Conservation (phyloP, 2,329 filamentous ascomycete genomes). For the Colletotrichum sp. region DNA sequence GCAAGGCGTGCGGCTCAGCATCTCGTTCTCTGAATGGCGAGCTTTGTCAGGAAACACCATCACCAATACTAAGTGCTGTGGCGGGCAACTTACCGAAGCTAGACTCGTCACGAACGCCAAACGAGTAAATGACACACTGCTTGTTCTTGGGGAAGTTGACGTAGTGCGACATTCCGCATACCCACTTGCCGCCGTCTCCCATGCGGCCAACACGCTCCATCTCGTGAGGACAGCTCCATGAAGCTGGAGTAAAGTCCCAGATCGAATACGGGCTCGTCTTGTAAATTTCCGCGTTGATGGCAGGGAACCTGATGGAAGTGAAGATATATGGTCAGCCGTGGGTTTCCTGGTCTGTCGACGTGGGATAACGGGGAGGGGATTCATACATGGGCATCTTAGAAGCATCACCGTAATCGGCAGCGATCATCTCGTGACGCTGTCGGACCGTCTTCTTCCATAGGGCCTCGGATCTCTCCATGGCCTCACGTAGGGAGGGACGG, state of each 20-base stretch:
- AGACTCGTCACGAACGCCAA: constrained; percentile 41
- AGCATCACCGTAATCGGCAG: constrained; percentile 24
- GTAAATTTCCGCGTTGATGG: constrained; percentile 18
- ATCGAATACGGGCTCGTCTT: constrained; percentile 34
- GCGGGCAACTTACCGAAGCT: constrained; percentile 31
- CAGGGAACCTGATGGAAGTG: constrained; percentile 25
- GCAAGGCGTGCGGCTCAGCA: constrained; percentile 41
- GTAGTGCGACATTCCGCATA: constrained; percentile 44
- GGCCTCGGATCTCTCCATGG: constrained; percentile 24
- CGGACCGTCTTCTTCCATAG: constrained; percentile 32
- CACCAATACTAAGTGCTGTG: no score
- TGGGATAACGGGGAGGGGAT: not conserved
- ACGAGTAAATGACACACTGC: constrained; percentile 40
- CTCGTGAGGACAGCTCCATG: constrained; percentile 44
- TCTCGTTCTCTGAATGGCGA: constrained; percentile 31
- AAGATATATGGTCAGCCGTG: not conserved
- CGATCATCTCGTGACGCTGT: constrained; percentile 30
- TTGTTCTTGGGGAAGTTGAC: constrained; percentile 26
- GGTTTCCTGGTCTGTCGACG: not conserved
- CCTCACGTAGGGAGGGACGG: constrained; percentile 19
- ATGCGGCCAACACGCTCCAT: constrained; percentile 41
- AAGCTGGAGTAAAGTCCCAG: constrained; percentile 44
- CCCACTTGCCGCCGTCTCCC: constrained; percentile 48
- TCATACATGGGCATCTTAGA: constrained; percentile 27
- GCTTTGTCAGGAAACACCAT: not conserved